A percentile compares a stretch with the other conserved stretches of the same genome.
phyloP scores from a whole-genome alignment of 2,329 filamentous ascomycete genomes.

The Aureobasidium musti region DNA sequence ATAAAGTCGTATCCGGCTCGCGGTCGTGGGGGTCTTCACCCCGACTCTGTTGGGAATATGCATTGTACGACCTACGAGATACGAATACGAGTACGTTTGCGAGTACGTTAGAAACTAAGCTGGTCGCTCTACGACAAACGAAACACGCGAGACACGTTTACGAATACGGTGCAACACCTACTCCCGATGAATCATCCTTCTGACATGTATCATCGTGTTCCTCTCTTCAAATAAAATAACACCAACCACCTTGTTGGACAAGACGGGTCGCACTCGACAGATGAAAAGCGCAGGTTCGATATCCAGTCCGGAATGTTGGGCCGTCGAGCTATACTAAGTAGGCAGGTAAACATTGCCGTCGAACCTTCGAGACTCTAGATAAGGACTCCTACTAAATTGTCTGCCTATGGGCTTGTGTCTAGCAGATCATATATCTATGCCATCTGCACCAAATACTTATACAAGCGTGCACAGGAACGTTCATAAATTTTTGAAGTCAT shows the following conservation, averaged over 20 bases:
- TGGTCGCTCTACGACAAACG: slow-evolving; percentile 1
- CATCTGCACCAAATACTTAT: background rate
- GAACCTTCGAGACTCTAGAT: background rate
- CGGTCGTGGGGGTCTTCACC: background rate
- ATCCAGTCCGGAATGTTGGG: too few relatives aligned
- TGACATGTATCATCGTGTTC: background rate
- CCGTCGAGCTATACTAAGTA: background rate
- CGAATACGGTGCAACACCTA: background rate
- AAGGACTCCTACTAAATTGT: background rate
- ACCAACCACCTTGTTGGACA: background rate
- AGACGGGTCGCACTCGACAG: background rate
- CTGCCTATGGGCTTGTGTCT: background rate
- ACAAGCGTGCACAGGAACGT: background rate
- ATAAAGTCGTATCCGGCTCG: background rate
- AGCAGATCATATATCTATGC: background rate
- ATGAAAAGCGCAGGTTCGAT: background rate
- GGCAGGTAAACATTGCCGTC: background rate
- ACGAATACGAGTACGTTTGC: background rate
- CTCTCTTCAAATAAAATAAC: background rate
- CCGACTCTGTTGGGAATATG: background rate
- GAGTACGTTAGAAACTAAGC: background rate
- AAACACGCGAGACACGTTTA: background rate
- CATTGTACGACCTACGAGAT: background rate
- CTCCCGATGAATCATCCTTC: background rate
- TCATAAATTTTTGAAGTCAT: background rate